phyloP scores from a whole-genome alignment of 1,284 basidiomycete genomes.

The Heterobasidion annosum region DNA sequence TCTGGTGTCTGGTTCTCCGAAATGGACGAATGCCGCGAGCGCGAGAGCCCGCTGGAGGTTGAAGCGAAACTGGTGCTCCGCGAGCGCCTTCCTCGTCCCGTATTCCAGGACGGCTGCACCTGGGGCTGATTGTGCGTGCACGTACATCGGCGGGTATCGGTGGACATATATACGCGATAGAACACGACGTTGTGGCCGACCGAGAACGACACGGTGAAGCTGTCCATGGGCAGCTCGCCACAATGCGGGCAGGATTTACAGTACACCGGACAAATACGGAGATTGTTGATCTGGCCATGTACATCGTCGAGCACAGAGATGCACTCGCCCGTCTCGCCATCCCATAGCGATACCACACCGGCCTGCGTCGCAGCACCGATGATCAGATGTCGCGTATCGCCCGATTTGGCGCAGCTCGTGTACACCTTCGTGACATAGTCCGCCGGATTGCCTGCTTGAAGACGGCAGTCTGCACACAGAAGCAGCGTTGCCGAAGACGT shows the following conservation, averaged over 20 bases:
- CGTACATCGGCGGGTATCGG: slow-evolving; percentile 55
- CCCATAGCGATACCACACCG: slow-evolving; percentile 67
- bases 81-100: slow-evolving; percentile 40
- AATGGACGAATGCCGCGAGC: slow-evolving; percentile 31
- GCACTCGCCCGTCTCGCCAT: slow-evolving; percentile 48
- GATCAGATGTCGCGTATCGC: slow-evolving; percentile 39
- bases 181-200: slow-evolving; percentile 51
- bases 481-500: slow-evolving; percentile 24
- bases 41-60: slow-evolving; percentile 27
- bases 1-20: slow-evolving; percentile 34
- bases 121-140: slow-evolving; percentile 42
- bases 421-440: slow-evolving; percentile 46
- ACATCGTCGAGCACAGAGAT: slow-evolving; percentile 51
- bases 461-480: slow-evolving; percentile 27
- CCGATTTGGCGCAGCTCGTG: slow-evolving; percentile 41
- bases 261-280: slow-evolving; percentile 43
- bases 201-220: slow-evolving; percentile 52
- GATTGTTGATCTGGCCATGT: slow-evolving; percentile 40
- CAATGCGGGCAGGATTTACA: slow-evolving; percentile 55
- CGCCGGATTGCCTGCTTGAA: slow-evolving; percentile 47
- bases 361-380: slow-evolving; percentile 54
- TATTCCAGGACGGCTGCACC: slow-evolving; percentile 29
- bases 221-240: slow-evolving; percentile 55
- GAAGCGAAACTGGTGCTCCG: slow-evolving; percentile 51
- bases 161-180: slow-evolving; percentile 49